A percentile compares a stretch with the other conserved stretches of the same genome.
Evolutionary conservation across 2,329 filamentous ascomycete genomes (phyloP).

Genomic region (Pseudogymnoascus sp.): DNA sequence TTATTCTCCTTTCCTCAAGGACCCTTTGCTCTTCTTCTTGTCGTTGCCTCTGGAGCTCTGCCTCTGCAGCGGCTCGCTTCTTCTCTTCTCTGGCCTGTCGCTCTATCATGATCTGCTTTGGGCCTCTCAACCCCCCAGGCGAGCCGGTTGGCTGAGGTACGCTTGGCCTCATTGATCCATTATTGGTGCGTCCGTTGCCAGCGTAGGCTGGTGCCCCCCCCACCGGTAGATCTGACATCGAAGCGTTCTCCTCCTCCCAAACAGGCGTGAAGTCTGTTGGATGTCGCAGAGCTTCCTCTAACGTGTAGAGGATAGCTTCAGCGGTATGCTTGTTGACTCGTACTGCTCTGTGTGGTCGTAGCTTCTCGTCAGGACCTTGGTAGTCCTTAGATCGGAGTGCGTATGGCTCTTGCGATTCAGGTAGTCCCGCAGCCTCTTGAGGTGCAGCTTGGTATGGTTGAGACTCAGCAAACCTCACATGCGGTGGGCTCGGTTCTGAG

Average conservation of each 20-base stretch:
- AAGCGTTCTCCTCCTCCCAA: conserved; percentile 77
- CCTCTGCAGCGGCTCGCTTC: conserved; percentile 48
- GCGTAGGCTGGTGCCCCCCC: conserved; percentile 48
- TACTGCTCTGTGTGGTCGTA: conserved; percentile 41
- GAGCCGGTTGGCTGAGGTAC: conserved; percentile 42
- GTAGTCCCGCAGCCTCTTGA: background rate
- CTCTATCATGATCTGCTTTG: conserved; percentile 86
- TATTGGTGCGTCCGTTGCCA: conserved; percentile 52
- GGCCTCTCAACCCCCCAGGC: conserved; percentile 65
- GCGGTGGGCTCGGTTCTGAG: conserved; percentile 19
- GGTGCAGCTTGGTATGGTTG: conserved; percentile 11
- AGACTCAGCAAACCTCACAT: conserved; percentile 19
- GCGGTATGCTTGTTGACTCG: conserved; percentile 79
- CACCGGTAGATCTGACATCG: conserved; percentile 80
- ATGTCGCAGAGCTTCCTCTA: conserved; percentile 82
- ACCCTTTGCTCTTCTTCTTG: conserved; percentile 51
- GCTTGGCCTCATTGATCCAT: conserved; percentile 46
- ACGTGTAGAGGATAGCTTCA: conserved; percentile 82
- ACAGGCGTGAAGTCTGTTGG: conserved; percentile 80
- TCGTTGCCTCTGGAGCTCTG: conserved; percentile 37
- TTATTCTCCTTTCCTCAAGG: conserved; percentile 46
- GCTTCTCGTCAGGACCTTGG: conserved; percentile 21
- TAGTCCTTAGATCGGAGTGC: conserved; percentile 18
- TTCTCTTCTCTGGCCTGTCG: conserved; percentile 70
- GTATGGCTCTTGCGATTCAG: conserved; percentile 4